Conservation (phyloP, 2,329 filamentous ascomycete species). For the Berkeleyomyces rouxiae region DNA sequence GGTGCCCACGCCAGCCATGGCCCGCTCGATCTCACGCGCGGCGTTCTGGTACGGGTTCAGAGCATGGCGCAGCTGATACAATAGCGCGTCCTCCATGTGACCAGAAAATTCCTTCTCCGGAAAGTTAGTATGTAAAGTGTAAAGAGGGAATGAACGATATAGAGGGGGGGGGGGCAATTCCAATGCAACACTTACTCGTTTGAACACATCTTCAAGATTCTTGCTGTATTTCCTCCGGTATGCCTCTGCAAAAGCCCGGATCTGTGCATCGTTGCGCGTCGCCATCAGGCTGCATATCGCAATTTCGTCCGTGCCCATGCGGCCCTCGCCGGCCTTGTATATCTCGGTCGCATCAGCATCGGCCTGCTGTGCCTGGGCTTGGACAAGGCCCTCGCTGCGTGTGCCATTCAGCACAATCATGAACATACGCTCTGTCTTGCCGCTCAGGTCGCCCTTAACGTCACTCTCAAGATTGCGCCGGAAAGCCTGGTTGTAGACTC, state of each 20-base stretch:
- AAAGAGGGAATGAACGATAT: no score
- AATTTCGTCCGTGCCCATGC: slow-evolving; percentile 55
- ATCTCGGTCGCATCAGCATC: slow-evolving; percentile 62
- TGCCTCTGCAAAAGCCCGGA: slow-evolving; percentile 61
- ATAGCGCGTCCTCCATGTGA: slow-evolving; percentile 75
- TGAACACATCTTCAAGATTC: slow-evolving; percentile 55
- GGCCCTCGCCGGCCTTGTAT: slow-evolving; percentile 60
- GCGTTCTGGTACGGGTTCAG: slow-evolving; percentile 72
- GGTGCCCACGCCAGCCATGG: slow-evolving; percentile 76
- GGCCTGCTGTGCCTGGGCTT: slow-evolving; percentile 54
- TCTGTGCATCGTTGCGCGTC: slow-evolving; percentile 61
- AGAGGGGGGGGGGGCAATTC: not conserved
- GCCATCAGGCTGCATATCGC: slow-evolving; percentile 65
- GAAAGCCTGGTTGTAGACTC: slow-evolving; percentile 54
- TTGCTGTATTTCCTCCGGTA: slow-evolving; percentile 60
- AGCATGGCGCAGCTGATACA: slow-evolving; percentile 63
- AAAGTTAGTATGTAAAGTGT: not conserved
- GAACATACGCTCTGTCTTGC: slow-evolving; percentile 77
- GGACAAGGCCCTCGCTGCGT: slow-evolving; percentile 61
- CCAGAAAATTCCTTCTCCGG: slow-evolving; percentile 56
- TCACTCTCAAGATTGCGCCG: slow-evolving; percentile 50
- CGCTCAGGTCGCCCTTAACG: slow-evolving; percentile 62
- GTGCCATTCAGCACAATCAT: slow-evolving; percentile 60
- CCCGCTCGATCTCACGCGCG: slow-evolving; percentile 63
- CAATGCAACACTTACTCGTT: slow-evolving; percentile 33